Conservation (phyloP, 2,329 filamentous ascomycete species). For the Didymella arachidicola region DNA sequence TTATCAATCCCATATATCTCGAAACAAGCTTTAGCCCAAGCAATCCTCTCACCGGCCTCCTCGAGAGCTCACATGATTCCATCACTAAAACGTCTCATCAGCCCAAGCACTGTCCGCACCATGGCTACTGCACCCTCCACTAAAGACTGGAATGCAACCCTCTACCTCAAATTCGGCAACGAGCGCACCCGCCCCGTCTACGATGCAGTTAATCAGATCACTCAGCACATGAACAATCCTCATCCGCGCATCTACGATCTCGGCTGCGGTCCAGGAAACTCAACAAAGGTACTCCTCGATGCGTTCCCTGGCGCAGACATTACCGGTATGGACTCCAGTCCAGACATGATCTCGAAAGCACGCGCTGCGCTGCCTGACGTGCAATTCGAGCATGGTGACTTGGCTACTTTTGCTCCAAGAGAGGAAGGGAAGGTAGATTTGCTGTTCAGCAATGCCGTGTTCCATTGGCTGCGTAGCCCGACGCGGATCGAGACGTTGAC, state of each 20-base stretch:
- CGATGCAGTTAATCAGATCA: conserved; percentile 62
- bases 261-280: conserved; percentile 68
- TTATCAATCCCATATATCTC: not conserved
- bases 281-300: conserved; percentile 58
- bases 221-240: conserved; percentile 38
- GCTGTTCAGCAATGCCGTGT: conserved; percentile 65
- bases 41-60: not conserved
- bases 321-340: conserved; percentile 63
- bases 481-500: conserved; percentile 57
- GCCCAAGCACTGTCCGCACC: conserved; percentile 5
- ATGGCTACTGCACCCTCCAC: conserved; percentile 15
- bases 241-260: conserved; percentile 62
- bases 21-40: not conserved
- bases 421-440: conserved; percentile 39
- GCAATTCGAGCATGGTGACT: conserved; percentile 58
- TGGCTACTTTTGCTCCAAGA: conserved; percentile 52
- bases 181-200: conserved; percentile 62
- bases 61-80: not conserved
- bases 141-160: conserved; percentile 63
- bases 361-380: conserved; percentile 49
- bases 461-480: conserved; percentile 63
- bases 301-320: conserved; percentile 59
- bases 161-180: conserved; percentile 64
- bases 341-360: conserved; percentile 64
- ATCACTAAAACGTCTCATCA: not conserved